A percentile compares a stretch with the other conserved stretches of the same genome.
Conservation (phyloP, 2,329 filamentous ascomycete species). For the Cyphellophora europaea region DNA sequence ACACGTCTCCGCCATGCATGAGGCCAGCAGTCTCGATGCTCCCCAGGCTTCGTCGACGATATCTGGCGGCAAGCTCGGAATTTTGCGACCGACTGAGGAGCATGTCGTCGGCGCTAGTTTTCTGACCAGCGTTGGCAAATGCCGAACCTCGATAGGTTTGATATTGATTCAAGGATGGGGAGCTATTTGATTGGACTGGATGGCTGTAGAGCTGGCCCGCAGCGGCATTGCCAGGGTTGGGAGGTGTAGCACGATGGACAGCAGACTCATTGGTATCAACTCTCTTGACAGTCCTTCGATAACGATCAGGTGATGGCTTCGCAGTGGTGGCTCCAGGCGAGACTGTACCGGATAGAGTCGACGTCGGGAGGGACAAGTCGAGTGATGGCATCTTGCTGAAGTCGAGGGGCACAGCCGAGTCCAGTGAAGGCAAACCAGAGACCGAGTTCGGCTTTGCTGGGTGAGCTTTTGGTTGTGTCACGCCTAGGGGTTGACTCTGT, state of each 20-base stretch:
- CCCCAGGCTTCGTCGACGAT: conserved; percentile 75
- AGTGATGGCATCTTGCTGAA: conserved; percentile 1
- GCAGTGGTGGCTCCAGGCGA: conserved; percentile 25
- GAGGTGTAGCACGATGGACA: conserved; percentile 29
- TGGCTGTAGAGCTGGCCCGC: conserved; percentile 48
- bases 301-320: conserved; percentile 72
- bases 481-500: conserved; percentile 3
- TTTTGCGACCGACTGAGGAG: conserved; percentile 40
- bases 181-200: conserved; percentile 28
- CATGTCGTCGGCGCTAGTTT: conserved; percentile 61
- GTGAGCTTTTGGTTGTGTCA: background rate
- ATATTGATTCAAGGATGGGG: conserved; percentile 21
- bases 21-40: conserved; percentile 43
- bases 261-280: conserved; percentile 33
- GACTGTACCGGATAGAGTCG: background rate
- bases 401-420: background rate
- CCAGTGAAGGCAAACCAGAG: conserved; percentile 23
- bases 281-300: conserved; percentile 58
- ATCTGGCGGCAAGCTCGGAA: conserved; percentile 63
- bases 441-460: background rate
- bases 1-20: conserved; percentile 22
- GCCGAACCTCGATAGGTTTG: conserved; percentile 23
- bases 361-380: conserved; percentile 1
- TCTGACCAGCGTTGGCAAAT: conserved; percentile 40
- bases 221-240: conserved; percentile 45